A percentile compares a stretch with the other conserved stretches of the same genome.
Evolutionary conservation across 2,329 filamentous ascomycete species (phyloP).

Genomic region (Aspergillus felis): DNA sequence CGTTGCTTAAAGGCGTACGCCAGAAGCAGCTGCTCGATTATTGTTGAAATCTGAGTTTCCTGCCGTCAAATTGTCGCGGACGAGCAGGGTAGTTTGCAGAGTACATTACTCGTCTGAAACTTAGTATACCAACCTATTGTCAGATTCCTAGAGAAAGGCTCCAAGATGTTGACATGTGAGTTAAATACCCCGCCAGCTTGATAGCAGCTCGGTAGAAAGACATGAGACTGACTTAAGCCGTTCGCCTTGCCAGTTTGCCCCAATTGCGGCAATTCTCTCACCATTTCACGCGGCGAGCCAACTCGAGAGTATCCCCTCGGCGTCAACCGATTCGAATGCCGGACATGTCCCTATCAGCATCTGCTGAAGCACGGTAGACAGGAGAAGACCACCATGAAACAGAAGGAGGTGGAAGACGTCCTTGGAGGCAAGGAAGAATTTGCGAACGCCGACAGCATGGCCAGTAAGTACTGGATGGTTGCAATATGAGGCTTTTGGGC

Average conservation of each 20-base stretch:
- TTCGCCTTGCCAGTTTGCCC: constrained; percentile 40
- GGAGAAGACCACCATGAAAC: constrained; percentile 74
- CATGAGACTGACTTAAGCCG: constrained; percentile 14
- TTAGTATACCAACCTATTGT: neutral
- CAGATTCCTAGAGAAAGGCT: neutral
- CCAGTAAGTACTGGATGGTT: constrained; percentile 43
- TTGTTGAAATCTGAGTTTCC: constrained; percentile 8
- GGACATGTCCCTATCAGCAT: constrained; percentile 91
- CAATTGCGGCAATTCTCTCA: constrained; percentile 48
- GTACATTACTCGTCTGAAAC: neutral
- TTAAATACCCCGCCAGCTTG: neutral
- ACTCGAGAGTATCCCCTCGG: constrained; percentile 38
- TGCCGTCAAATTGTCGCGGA: constrained; percentile 7
- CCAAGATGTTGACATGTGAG: constrained; percentile 32
- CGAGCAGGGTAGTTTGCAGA: neutral
- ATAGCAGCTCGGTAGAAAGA: neutral
- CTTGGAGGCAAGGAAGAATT: constrained; percentile 84
- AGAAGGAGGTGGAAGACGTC: constrained; percentile 84
- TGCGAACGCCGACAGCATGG: constrained; percentile 84
- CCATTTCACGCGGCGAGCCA: constrained; percentile 40
- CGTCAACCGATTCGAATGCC: constrained; percentile 85
- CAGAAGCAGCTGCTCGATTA: neutral
- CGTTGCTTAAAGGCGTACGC: constrained; percentile 6
- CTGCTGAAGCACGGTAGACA: constrained; percentile 74
- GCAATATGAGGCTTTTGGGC: neutral